Base-by-base conservation (phyloP, 305 asterid species). In the Rubia balearica region DNA sequence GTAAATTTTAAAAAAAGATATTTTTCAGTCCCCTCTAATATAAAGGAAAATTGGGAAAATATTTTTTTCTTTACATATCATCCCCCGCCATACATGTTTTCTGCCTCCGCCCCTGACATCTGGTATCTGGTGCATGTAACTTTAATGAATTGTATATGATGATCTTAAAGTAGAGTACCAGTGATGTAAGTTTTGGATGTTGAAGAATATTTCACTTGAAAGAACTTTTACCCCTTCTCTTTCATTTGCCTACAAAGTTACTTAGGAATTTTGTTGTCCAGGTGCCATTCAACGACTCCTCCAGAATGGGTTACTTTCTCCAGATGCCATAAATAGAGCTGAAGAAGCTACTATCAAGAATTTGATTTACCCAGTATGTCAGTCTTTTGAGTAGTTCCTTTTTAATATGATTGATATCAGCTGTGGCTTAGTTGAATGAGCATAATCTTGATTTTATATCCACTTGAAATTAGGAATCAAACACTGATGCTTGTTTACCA, bases 211-310 rank as follows among this genome's bases (percentile, higher is more conserved):
- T 67, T 68, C 48, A 53, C 49, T 55, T 30, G 11, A 67, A 22
- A 14, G 22, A 67, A 65, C 16, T 42, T 5, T 33, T 61, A 6
- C 16, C 61, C 27, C 30, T 55, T 10, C 30, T 22, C 21, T 19
- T 41, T 42, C n/a, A 56, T n/a, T n/a, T 38, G 13, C 11, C 13
- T 21, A 19, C 62, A 2, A 62, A 62, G 67, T 62, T 14, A 62
- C n/a, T 36, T 27, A 19, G 4, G 3, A 45, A 2, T 41, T 8
- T 57, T 56, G 27, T 77, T 73, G 51, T 81, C 74, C 86, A 94
- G 99, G 99, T 69, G 99, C 99, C 69, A 81, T 94, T 69, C 96
- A 91, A 71, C 85, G 95, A 72, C 92, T 94, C 77, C 90, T 86
- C 70, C 87, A 90, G 76, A 83, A 90, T 73, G 85, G 81, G 75